These are phyloP conservation scores for Panicum hallii DNA, from an alignment of 202 grass and related monocot species.

Conservation along the genomic window DNA sequence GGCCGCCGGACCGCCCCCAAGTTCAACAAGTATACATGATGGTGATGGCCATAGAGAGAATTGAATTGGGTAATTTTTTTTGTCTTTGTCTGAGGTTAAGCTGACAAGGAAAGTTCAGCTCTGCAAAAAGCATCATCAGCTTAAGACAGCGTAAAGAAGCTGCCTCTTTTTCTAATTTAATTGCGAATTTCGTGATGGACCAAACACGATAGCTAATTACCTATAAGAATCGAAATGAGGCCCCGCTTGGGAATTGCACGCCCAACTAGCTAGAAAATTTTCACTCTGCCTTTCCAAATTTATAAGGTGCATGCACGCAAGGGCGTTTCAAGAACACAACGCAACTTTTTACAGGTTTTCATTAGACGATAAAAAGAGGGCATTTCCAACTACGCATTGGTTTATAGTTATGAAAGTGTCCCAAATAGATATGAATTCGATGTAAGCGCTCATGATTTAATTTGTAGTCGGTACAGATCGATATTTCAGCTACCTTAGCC, in stretches of 20 bases:
- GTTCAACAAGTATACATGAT: not conserved
- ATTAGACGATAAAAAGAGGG: not conserved
- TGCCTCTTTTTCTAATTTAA: not conserved
- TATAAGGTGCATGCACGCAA: not conserved
- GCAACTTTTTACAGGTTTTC: not conserved
- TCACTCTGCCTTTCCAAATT: too few relatives aligned
- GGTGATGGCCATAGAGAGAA: not conserved
- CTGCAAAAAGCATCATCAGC: not conserved
- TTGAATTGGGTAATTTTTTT: not conserved
- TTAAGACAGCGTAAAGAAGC: not conserved
- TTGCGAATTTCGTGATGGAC: not conserved
- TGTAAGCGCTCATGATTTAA: not conserved
- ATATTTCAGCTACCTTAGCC: not conserved
- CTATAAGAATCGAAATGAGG: not conserved
- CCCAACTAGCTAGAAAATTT: not conserved
- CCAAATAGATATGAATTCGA: not conserved
- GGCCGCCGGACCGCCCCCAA: too few relatives aligned
- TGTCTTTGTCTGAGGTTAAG: not conserved
- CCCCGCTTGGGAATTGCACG: not conserved
- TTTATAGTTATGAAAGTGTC: not conserved
- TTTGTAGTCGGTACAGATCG: not conserved
- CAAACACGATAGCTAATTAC: not conserved
- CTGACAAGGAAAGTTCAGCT: not conserved
- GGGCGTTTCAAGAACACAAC: not conserved
- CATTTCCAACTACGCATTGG: not conserved